A percentile compares a stretch with the other conserved stretches of the same genome.
Conservation (phyloP, 1,284 basidiomycete species). For the Marasmius fiardii region DNA sequence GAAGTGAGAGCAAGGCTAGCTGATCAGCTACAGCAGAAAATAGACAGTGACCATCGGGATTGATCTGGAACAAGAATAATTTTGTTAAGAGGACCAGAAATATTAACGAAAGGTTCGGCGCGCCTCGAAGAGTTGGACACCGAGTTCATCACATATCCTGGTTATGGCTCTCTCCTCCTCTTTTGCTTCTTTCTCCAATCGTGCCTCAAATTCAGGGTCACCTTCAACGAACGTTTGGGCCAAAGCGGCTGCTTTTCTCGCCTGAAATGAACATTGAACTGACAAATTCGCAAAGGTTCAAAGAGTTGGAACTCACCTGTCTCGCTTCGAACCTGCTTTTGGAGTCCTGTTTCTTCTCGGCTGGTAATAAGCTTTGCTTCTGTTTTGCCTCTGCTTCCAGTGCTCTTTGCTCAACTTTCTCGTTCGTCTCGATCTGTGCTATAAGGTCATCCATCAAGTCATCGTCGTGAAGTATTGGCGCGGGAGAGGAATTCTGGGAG, state of each 20-base stretch:
- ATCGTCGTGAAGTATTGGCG: slow-evolving; percentile 41
- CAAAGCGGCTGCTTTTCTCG: slow-evolving; percentile 71
- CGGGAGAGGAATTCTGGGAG: slow-evolving; percentile 24
- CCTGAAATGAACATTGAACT: slow-evolving; percentile 38
- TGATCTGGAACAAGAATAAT: slow-evolving; percentile 53
- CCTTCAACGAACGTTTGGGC: slow-evolving; percentile 55
- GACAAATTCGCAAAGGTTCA: neutral
- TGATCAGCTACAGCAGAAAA: slow-evolving; percentile 94
- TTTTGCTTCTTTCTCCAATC: slow-evolving; percentile 63
- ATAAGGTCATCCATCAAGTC: slow-evolving; percentile 70
- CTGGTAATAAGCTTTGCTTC: slow-evolving; percentile 35
- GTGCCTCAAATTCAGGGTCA: slow-evolving; percentile 65
- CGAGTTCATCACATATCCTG: slow-evolving; percentile 64
- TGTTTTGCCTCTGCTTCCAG: slow-evolving; percentile 42
- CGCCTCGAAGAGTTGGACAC: slow-evolving; percentile 73
- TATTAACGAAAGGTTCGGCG: slow-evolving; percentile 17
- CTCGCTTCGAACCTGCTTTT: slow-evolving; percentile 77
- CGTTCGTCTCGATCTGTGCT: slow-evolving; percentile 64
- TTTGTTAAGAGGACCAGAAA: slow-evolving; percentile 2
- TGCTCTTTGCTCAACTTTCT: slow-evolving; percentile 46
- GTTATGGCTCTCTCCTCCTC: slow-evolving; percentile 74
- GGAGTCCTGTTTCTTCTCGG: slow-evolving; percentile 55
- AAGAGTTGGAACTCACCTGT: slow-evolving; percentile 48
- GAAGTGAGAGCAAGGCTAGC: slow-evolving; percentile 59
- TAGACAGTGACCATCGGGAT: slow-evolving; percentile 94